Evolutionary conservation across 129 eudicot genomes (phyloP).

Genomic region (Cynara cardunculus): DNA sequence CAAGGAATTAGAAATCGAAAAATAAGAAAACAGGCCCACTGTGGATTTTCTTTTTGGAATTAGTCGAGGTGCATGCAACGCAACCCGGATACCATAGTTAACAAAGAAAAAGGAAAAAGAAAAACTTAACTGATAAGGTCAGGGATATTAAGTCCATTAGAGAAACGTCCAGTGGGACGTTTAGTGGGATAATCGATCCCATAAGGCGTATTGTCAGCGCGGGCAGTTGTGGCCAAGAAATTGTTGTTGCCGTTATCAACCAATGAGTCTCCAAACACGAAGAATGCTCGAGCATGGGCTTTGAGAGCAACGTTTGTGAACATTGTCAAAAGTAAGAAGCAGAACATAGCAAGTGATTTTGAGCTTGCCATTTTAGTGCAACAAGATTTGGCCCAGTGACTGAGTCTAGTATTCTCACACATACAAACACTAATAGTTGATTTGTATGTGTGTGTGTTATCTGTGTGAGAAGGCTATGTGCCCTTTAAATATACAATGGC

Average conservation of each 20-base stretch:
- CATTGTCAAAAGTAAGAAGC: conserved; percentile 3
- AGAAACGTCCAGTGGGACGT: conserved; percentile 43
- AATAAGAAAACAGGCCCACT: not conserved
- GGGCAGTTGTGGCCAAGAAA: conserved; percentile 37
- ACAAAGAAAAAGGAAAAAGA: not conserved
- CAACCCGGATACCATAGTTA: no score
- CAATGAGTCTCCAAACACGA: conserved; percentile 45
- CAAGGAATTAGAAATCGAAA: no score
- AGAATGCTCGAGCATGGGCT: conserved; percentile 37
- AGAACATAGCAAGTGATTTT: conserved; percentile 7
- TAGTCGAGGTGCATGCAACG: not conserved
- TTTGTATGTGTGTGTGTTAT: conserved; percentile 11
- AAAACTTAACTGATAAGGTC: conserved; percentile 36
- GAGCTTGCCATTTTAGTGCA: conserved; percentile 23
- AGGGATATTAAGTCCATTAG: conserved; percentile 40
- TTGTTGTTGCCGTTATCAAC: conserved; percentile 47
- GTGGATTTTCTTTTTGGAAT: not conserved
- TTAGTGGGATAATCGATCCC: conserved; percentile 38
- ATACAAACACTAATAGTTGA: conserved; percentile 1
- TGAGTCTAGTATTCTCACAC: conserved; percentile 7
- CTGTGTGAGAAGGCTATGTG: conserved; percentile 9
- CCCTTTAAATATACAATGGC: conserved; percentile 20
- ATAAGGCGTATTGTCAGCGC: conserved; percentile 36
- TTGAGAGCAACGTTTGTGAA: conserved; percentile 7
- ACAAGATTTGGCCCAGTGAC: conserved; percentile 3